Evolutionary conservation across 768 basidiomycete species (phyloP), one percentile per base, ranked within the genome.

Genomic region (Collybiopsis luxurians): DNA sequence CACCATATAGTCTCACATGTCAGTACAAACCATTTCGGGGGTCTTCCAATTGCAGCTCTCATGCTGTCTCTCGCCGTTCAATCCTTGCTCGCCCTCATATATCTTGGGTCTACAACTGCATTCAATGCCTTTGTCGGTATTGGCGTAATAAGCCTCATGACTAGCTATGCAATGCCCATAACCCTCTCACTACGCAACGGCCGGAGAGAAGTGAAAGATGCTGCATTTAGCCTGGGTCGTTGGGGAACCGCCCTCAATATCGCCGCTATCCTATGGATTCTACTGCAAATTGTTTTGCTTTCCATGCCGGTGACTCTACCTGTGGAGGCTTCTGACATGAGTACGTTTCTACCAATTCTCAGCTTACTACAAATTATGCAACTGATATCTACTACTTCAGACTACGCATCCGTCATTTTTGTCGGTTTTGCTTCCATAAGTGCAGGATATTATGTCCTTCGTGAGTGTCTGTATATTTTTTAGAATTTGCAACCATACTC

Each of bases 71-170:
- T 83, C 3, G 55, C 62, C 4, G 76, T 87, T 38, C 82, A 86
- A 50, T 71, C 84, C 0, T 69, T 86, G 23, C 75, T 87, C 52
- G 86, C 83, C 2, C 72, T 87, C 21, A 81, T 87, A 60, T 82
- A 80, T 61, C 79, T 88, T 21, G 86, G 79, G 12, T 83, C 81
- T 0, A 78, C 74, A 45, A 79, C 83, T 0, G 86, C 84, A 1
- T 86, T 87, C 67, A 86, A 86, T 57, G 86, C 84, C 2, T 87
- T 87, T 59, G 80, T 83, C 2, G 82, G 85, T 9, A 83, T 86
- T 3, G 83, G 81, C 0, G 82, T 85, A 17, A 86, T 87, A 57
- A 86, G 84, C 61, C 72, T 87, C 12, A 81, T 81, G 2, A 78
- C 82, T n/a, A 82, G 82, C 47, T 85, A 86, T 59, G 79, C 80